Evolutionary conservation across 139 green algal species (phyloP).

Genomic region (Eudorina sp.): DNA sequence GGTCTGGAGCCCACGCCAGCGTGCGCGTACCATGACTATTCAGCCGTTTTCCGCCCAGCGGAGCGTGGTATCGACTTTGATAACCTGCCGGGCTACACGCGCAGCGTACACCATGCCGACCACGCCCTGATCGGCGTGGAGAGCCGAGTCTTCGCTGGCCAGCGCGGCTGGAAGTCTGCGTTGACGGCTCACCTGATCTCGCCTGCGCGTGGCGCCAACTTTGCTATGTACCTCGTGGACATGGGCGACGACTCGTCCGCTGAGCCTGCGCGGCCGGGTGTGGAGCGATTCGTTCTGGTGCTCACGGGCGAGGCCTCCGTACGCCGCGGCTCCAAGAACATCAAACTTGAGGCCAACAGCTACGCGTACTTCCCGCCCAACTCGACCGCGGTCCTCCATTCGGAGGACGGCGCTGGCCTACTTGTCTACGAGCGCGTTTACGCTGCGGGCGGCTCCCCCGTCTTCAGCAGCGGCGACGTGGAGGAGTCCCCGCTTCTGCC

Average conservation of each 20-base stretch:
- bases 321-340: slow-evolving; percentile 29
- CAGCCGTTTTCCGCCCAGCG: slow-evolving; percentile 18
- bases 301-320: slow-evolving; percentile 76
- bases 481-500: slow-evolving; percentile 77
- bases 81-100: slow-evolving; percentile 93
- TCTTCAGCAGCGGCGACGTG: slow-evolving; percentile 70
- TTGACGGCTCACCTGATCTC: slow-evolving; percentile 87
- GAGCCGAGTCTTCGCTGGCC: slow-evolving; percentile 77
- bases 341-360: slow-evolving; percentile 69
- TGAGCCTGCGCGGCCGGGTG: neutral
- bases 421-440: slow-evolving; percentile 85
- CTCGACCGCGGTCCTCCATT: neutral
- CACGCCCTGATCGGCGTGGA: slow-evolving; percentile 94
- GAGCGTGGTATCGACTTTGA: slow-evolving; percentile 4
- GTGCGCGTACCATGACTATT: slow-evolving; percentile 26
- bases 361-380: slow-evolving; percentile 88
- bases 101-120: slow-evolving; percentile 84
- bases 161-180: slow-evolving; percentile 74
- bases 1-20: slow-evolving; percentile 11
- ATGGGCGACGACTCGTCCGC: slow-evolving; percentile 65
- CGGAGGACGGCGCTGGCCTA: slow-evolving; percentile 69
- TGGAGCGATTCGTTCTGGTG: slow-evolving; percentile 84
- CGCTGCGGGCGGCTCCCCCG: slow-evolving; percentile 59
- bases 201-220: slow-evolving; percentile 84
- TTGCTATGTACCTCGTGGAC: slow-evolving; percentile 89